Evolutionary conservation across 2,329 filamentous ascomycete species (phyloP).

Genomic region (Beauveria medogensis): DNA sequence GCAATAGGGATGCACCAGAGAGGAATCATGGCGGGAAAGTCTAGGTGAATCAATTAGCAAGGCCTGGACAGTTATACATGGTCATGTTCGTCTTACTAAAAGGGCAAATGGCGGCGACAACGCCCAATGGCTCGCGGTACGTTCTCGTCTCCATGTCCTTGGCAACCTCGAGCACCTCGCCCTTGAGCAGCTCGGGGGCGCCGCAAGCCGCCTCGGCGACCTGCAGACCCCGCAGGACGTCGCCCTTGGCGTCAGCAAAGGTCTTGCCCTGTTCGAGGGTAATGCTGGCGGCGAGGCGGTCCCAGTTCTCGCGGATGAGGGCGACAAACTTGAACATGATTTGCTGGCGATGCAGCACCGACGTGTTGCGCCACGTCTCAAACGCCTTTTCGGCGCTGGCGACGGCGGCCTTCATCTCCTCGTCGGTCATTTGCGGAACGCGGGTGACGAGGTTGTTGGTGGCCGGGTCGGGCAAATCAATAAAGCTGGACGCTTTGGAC

Average conservation of each 20-base stretch:
- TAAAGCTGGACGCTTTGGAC: conserved; percentile 62
- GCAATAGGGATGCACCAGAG: conserved; percentile 86
- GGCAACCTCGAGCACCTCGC: conserved; percentile 75
- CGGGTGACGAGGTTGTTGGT: conserved; percentile 80
- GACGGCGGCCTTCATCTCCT: conserved; percentile 66
- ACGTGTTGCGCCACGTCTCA: conserved; percentile 63
- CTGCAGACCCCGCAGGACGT: conserved; percentile 74
- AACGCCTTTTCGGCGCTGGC: conserved; percentile 71
- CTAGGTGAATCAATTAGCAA: conserved; percentile 30
- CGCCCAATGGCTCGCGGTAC: conserved; percentile 73
- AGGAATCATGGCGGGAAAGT: conserved; percentile 89
- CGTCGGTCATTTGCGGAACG: conserved; percentile 73
- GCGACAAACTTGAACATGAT: conserved; percentile 83
- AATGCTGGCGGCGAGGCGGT: conserved; percentile 75
- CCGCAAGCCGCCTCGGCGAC: conserved; percentile 77
- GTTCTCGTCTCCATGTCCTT: conserved; percentile 86
- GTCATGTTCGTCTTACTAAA: conserved; percentile 55
- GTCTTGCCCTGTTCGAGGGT: conserved; percentile 87
- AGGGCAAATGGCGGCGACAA: conserved; percentile 77
- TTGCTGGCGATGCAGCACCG: conserved; percentile 66
- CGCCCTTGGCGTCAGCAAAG: conserved; percentile 72
- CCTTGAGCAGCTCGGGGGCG: conserved; percentile 74
- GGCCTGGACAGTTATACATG: not conserved
- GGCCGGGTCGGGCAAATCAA: conserved; percentile 73
- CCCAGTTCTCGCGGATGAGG: conserved; percentile 77